These are phyloP conservation scores for Phytophthora uliginosa DNA, from an alignment of 352 stramenopile species.

Conservation along the genomic window DNA sequence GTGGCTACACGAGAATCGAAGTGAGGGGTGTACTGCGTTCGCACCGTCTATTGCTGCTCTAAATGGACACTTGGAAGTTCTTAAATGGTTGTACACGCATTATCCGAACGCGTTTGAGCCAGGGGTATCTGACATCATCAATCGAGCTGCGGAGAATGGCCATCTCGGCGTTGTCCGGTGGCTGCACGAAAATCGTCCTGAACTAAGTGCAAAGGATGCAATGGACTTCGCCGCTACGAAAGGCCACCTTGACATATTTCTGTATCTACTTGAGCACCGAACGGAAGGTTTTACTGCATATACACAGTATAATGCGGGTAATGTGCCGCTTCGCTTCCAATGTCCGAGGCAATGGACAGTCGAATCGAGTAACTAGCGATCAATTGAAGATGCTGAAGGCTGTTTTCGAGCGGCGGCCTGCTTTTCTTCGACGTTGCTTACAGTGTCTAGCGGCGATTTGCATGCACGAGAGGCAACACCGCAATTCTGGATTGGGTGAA, in stretches of 20 bases:
- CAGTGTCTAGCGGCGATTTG: neutral
- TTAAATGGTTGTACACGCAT: neutral
- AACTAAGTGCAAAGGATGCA: neutral
- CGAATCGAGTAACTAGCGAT: neutral
- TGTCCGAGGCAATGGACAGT: no score
- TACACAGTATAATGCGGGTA: no score
- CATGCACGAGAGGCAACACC: neutral
- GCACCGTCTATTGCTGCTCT: neutral
- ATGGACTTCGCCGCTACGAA: neutral
- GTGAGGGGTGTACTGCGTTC: neutral
- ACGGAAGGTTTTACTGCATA: no score
- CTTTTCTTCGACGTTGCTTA: neutral
- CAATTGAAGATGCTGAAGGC: neutral
- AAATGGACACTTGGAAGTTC: neutral
- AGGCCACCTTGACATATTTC: neutral
- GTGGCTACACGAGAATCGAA: neutral
- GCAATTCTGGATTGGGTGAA: neutral
- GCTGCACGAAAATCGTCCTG: neutral
- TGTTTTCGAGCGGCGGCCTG: neutral
- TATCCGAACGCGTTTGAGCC: neutral
- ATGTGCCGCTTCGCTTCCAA: neutral
- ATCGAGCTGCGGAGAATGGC: neutral
- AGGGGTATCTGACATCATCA: neutral
- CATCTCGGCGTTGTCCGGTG: neutral
- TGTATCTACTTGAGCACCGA: constrained; percentile 1